A percentile compares a stretch with the other conserved stretches of the same genome.
Conservation (phyloP, 306 rosid genomes). For the Pueraria montana region DNA sequence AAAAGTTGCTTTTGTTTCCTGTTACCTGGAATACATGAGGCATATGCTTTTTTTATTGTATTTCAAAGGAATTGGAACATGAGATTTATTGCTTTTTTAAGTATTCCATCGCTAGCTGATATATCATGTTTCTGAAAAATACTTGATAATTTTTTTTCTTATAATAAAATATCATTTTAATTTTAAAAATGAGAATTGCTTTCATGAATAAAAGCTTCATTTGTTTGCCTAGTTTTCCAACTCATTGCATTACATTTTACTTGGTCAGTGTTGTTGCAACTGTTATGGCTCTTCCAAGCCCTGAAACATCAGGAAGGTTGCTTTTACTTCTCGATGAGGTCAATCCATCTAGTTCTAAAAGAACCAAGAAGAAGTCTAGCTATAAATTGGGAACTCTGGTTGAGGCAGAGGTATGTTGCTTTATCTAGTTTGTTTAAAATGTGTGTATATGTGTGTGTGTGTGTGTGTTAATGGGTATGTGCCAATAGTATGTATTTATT, state of each 20-base stretch:
- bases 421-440: conserved; percentile 34
- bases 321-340: conserved; percentile 75
- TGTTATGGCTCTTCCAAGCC: conserved; percentile 83
- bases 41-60: background rate
- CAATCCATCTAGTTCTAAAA: conserved; percentile 73
- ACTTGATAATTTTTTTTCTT: background rate
- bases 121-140: conserved; percentile 19
- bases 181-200: background rate
- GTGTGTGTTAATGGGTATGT: background rate
- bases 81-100: no score
- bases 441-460: background rate
- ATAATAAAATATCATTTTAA: background rate
- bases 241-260: conserved; percentile 41
- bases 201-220: background rate
- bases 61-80: background rate
- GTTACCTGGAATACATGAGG: background rate
- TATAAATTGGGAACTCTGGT: conserved; percentile 84
- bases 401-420: conserved; percentile 85
- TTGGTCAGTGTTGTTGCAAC: conserved; percentile 75
- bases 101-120: background rate
- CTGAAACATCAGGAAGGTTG: conserved; percentile 76
- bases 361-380: conserved; percentile 76
- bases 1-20: background rate
- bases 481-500: background rate
- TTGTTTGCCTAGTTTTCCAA: conserved; percentile 2